Conservation (phyloP, 225 moss, liverwort and hornwort genomes). For the Straminergon stramineum region DNA sequence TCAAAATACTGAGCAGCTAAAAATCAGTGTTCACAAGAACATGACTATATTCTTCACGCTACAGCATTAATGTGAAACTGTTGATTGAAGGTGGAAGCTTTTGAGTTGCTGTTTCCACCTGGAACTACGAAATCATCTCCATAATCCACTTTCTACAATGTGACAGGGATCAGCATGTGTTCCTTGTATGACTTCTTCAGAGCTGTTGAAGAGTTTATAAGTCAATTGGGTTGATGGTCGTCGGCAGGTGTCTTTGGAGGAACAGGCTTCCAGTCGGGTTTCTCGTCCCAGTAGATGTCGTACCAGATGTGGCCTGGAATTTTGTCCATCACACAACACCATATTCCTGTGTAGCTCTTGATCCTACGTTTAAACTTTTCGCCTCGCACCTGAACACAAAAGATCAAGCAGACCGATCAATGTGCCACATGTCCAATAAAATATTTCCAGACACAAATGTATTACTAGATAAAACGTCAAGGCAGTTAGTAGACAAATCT, state of each 20-base stretch:
- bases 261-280: conserved; percentile 69
- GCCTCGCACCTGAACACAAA: conserved; percentile 30
- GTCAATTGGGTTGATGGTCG: conserved; percentile 63
- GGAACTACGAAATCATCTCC: not conserved
- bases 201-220: not conserved
- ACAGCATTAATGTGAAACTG: not conserved
- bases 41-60: not conserved
- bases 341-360: conserved; percentile 84
- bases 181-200: not conserved
- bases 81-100: not conserved
- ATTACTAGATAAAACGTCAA: not conserved
- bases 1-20: not conserved
- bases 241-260: conserved; percentile 57
- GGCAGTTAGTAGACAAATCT: too few species aligned
- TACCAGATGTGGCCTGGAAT: conserved; percentile 88
- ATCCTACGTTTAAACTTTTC: conserved; percentile 48
- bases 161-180: not conserved
- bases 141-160: not conserved
- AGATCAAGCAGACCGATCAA: not conserved
- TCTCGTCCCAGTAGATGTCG: conserved; percentile 83
- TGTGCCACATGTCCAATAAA: not conserved
- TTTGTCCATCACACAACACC: conserved; percentile 81
- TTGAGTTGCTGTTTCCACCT: not conserved
- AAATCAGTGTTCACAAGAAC: not conserved
- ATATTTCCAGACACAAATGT: not conserved